phyloP scores from a whole-genome alignment of 2,329 filamentous ascomycete genomes.

The Hypoxylon sp. region DNA sequence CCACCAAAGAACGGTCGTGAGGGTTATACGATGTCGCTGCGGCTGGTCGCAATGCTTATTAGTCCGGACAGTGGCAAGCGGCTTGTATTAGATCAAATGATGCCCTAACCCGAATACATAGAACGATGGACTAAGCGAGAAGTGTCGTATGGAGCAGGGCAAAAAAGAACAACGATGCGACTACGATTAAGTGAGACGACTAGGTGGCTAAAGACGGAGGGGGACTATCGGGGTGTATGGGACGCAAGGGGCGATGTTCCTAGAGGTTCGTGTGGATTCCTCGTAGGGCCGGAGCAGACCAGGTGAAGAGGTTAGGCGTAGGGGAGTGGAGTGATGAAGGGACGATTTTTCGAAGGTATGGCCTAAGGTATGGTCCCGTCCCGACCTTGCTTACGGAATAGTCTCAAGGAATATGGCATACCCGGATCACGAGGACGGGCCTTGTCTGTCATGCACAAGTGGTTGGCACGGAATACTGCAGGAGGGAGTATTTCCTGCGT shows the following conservation, averaged over 20 bases:
- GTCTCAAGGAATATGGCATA: slow-evolving; percentile 23
- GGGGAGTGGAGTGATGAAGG: slow-evolving; percentile 28
- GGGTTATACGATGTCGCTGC: slow-evolving; percentile 23
- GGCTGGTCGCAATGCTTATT: slow-evolving; percentile 16
- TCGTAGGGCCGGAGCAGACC: slow-evolving; percentile 16
- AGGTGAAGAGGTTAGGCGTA: slow-evolving; percentile 17
- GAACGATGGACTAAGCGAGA: slow-evolving; percentile 7
- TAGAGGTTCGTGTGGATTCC: slow-evolving; percentile 31
- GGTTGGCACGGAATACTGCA: slow-evolving; percentile 23
- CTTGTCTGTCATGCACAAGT: slow-evolving; percentile 3
- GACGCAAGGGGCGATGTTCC: slow-evolving; percentile 32
- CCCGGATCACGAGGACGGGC: slow-evolving; percentile 30
- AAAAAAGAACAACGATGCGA: slow-evolving; percentile 16
- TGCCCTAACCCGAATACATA: slow-evolving; percentile 8
- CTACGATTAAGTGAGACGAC: slow-evolving; percentile 21
- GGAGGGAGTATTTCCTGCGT: too few relatives aligned
- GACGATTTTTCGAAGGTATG: slow-evolving; percentile 19
- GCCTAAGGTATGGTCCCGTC: too few relatives aligned
- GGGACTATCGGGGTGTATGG: slow-evolving; percentile 12
- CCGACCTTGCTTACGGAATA: neutral
- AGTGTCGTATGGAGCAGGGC: slow-evolving; percentile 1
- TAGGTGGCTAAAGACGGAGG: slow-evolving; percentile 26
- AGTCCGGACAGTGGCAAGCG: slow-evolving; percentile 18
- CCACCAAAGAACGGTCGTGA: slow-evolving; percentile 8
- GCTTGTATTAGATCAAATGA: slow-evolving; percentile 18